Evolutionary conservation across 2,329 filamentous ascomycete species (phyloP), one percentile per base, ranked within the genome.

Genomic region (Stylonectria norvegica): DNA sequence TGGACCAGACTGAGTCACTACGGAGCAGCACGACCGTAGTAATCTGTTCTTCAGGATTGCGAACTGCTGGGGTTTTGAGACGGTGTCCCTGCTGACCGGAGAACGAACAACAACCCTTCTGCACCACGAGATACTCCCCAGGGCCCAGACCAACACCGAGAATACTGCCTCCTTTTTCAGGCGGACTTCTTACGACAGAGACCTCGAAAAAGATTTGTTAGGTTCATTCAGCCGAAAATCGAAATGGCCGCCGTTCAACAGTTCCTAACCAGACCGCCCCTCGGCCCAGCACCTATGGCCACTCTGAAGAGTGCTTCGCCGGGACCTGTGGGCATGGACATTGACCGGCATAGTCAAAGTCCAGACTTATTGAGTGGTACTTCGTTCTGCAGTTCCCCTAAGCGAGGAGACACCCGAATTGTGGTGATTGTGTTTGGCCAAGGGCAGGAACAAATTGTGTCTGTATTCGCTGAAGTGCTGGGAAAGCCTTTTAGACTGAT

Each of bases 401-500:
- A 70, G 44, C 65, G 61, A 25, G 79, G 78, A 18, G 79, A 83
- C 52, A 69, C 69, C 7, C 71, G 79, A 40, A 79, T 76, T 34
- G 77, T 79, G 19, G 75, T 81, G 22, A 79, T 93, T 44, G 65
- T 91, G 14, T 88, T 84, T 61, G 81, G 83, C 9, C 71, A 71
- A 16, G 83, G 79, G 14, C 85, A 91, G 60, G 83, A 90, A 44
- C 75, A 76, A 28, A 86, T 93, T 48, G 80, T 90, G 19, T 78
- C 79, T 16, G 69, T 86, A 22, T 85, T 90, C 52, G 86, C 87
- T 18, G 85, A 91, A 55, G 83, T 91, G 6, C 67, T 93, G 29
- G 87, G 88, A 11, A 87, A 89, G 60, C 77, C 83, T 15, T 83
- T 78, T 65, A 76, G 74, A 43, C 69, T 83, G 30, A 77, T 78